phyloP scores from a whole-genome alignment of 2,329 filamentous ascomycete species.

The Fusarium sp. region DNA sequence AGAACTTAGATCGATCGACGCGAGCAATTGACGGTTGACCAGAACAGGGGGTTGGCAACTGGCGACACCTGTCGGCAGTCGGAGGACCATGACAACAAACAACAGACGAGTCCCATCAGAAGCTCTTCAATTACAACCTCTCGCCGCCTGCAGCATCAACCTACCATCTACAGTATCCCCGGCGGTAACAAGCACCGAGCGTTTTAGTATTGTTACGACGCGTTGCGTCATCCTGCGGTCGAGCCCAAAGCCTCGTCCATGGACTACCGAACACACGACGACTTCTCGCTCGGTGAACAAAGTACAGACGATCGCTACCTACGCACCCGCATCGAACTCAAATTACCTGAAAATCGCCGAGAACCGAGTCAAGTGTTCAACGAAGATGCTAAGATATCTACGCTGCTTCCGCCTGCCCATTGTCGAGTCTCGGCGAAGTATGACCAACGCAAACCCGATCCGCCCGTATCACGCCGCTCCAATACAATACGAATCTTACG shows the following conservation, averaged over 20 bases:
- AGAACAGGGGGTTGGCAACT: not conserved
- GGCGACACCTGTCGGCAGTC: not conserved
- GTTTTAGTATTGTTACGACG: too few relatives aligned
- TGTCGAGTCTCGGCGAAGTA: not conserved
- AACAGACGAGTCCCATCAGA: not conserved
- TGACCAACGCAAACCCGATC: not conserved
- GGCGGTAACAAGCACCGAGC: rapidly evolving
- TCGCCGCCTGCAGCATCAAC: not conserved
- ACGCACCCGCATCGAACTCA: too few relatives aligned
- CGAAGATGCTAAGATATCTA: not conserved
- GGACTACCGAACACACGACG: not conserved
- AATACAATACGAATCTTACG: rapidly evolving
- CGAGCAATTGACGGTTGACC: not conserved
- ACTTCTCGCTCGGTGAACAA: not conserved
- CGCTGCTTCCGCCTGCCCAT: not conserved
- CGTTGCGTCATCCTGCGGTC: not conserved
- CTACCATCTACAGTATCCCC: rapidly evolving
- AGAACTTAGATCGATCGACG: not conserved
- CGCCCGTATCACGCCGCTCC: not conserved
- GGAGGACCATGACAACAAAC: not conserved
- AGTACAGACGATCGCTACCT: not conserved
- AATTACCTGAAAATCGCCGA: too few relatives aligned
- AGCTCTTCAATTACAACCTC: not conserved
- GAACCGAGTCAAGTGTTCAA: not conserved
- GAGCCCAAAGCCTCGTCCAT: not conserved